Evolutionary conservation across 2,329 filamentous ascomycete genomes (phyloP).

Genomic region (Alternaria sp.): DNA sequence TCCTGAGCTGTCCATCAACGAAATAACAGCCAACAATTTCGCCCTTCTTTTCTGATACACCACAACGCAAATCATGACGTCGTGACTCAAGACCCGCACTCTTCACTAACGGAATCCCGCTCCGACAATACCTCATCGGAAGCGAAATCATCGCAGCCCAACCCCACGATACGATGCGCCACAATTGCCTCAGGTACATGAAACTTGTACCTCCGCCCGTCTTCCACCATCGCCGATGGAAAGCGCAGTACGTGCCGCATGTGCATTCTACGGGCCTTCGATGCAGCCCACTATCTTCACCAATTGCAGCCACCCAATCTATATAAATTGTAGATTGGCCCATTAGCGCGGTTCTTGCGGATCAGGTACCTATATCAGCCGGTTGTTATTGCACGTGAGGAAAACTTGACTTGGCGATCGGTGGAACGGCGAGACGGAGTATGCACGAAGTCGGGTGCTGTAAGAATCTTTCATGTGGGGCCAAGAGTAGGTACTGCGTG

Average conservation of each 20-base stretch:
- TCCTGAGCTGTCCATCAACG: too few relatives aligned
- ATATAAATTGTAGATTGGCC: background rate
- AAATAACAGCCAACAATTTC: background rate
- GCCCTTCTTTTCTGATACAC: background rate
- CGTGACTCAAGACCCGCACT: background rate
- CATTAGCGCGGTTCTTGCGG: background rate
- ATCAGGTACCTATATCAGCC: conserved; percentile 2
- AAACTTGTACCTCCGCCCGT: background rate
- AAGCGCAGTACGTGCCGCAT: background rate
- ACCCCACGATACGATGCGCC: background rate
- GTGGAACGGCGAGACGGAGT: background rate
- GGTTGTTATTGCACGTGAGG: conserved; percentile 1
- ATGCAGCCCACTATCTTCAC: background rate
- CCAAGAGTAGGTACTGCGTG: background rate
- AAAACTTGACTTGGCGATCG: background rate
- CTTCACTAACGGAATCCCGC: background rate
- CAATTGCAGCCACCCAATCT: background rate
- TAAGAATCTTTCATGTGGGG: background rate
- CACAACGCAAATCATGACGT: background rate
- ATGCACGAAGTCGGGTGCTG: background rate
- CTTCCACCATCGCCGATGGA: background rate
- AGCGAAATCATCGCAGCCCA: background rate
- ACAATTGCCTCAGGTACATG: conserved; percentile 1
- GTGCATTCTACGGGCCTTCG: background rate
- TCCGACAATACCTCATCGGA: background rate